These are phyloP conservation scores for Pontederia crassipes DNA, from an alignment of 176 grass and related monocot genomes.

Conservation along the genomic window DNA sequence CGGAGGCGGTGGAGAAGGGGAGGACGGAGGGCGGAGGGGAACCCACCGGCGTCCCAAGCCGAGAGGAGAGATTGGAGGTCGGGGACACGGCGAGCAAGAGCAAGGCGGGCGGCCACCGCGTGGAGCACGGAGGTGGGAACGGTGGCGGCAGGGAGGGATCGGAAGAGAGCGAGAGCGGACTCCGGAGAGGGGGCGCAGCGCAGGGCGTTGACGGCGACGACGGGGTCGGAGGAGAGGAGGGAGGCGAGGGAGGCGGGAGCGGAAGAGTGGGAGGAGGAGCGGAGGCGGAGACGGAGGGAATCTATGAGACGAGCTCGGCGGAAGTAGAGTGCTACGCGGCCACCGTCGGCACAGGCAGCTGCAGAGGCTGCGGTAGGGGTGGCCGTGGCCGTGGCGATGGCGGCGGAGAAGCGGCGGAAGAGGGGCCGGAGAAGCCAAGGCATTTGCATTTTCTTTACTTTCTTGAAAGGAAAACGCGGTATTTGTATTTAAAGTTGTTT, in stretches of 20 bases:
- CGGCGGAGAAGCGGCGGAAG: not conserved
- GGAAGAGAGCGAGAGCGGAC: not conserved
- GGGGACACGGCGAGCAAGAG: constrained; percentile 6
- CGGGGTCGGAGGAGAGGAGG: constrained; percentile 35
- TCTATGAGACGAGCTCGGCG: constrained; percentile 51
- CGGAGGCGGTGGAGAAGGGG: constrained; percentile 39
- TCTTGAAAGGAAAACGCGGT: too few relatives aligned
- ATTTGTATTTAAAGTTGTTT: too few relatives aligned
- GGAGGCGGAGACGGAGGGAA: constrained; percentile 27
- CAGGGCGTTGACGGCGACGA: constrained; percentile 27
- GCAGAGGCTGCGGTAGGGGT: not conserved
- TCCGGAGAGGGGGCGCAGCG: constrained; percentile 11
- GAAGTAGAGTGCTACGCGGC: constrained; percentile 45
- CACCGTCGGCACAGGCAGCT: not conserved
- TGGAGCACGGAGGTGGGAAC: constrained; percentile 28
- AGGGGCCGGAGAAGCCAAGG: not conserved
- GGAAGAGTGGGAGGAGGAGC: not conserved
- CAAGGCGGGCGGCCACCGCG: constrained; percentile 16
- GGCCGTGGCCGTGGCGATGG: not conserved
- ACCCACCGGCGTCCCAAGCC: constrained; percentile 34
- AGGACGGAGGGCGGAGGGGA: constrained; percentile 26
- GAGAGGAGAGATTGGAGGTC: constrained; percentile 14
- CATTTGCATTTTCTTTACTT: too few relatives aligned
- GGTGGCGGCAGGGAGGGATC: constrained; percentile 16
- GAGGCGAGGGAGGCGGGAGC: constrained; percentile 13